These are phyloP conservation scores for Hymenoscyphus infarciens DNA, from an alignment of 2,329 filamentous ascomycete genomes.

Conservation along the genomic window DNA sequence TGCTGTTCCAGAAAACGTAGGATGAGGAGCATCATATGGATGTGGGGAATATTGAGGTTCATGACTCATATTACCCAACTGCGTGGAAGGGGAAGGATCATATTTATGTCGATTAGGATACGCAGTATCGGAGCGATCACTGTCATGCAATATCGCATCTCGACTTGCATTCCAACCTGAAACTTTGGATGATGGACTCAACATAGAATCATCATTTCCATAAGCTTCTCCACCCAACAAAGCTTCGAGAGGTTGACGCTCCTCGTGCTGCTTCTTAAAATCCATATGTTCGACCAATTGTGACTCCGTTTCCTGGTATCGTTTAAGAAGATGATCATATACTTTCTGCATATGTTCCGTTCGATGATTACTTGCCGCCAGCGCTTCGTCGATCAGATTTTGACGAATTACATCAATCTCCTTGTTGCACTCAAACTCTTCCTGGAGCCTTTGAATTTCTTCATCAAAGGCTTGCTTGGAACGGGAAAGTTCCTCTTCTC, in stretches of 20 bases:
- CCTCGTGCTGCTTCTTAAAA: conserved; percentile 35
- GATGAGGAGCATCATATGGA: conserved; percentile 7
- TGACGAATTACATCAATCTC: conserved; percentile 13
- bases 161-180: background rate
- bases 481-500: conserved; percentile 46
- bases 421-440: conserved; percentile 18
- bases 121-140: background rate
- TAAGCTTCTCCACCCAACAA: conserved; percentile 13
- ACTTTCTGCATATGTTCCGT: conserved; percentile 49
- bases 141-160: background rate
- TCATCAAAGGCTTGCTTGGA: conserved; percentile 42
- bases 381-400: conserved; percentile 22
- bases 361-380: conserved; percentile 33
- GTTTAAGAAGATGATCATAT: conserved; percentile 47
- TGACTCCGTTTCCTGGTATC: conserved; percentile 44
- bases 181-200: conserved; percentile 5
- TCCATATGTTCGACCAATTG: conserved; percentile 22
- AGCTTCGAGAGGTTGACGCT: conserved; percentile 4
- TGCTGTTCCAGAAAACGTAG: background rate
- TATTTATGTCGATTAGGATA: background rate
- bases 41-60: conserved; percentile 7
- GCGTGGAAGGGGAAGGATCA: background rate
- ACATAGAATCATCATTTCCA: background rate
- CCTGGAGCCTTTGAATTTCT: conserved; percentile 45
- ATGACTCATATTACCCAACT: conserved; percentile 5